These are phyloP conservation scores for Aspergillus sp. DNA, from an alignment of 2,329 filamentous ascomycete species.

Conservation along the genomic window DNA sequence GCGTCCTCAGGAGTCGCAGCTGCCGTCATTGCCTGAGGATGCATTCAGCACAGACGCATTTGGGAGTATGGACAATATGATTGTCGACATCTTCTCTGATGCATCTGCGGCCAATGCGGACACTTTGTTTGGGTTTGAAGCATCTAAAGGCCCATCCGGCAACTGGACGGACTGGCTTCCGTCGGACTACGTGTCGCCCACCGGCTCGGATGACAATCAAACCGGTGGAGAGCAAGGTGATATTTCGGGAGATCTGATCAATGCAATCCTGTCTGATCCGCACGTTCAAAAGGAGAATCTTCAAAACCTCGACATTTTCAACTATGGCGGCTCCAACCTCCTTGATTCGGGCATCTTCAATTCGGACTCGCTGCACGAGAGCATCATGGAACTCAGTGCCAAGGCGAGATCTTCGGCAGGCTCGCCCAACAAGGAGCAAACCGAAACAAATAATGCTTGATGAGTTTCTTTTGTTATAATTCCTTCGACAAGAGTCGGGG, in stretches of 20 bases:
- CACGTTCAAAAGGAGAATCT: constrained; percentile 27
- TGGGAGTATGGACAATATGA: constrained; percentile 32
- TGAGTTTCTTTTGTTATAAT: constrained; percentile 16
- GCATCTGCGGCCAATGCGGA: constrained; percentile 22
- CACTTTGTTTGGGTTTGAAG: constrained; percentile 27
- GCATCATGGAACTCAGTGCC: constrained; percentile 19
- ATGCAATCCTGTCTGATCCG: constrained; percentile 34
- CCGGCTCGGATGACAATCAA: constrained; percentile 24
- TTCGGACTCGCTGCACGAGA: constrained; percentile 29
- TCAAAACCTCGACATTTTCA: constrained; percentile 28
- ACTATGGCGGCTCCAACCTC: constrained; percentile 25
- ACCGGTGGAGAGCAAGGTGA: constrained; percentile 8
- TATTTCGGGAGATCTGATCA: constrained; percentile 32
- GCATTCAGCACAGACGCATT: constrained; percentile 26
- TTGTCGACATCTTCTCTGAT: constrained; percentile 38
- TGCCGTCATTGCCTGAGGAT: constrained; percentile 20
- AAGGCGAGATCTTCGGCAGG: constrained; percentile 19
- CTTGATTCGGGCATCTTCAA: constrained; percentile 39
- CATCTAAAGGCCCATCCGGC: constrained; percentile 19
- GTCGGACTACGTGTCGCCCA: constrained; percentile 32
- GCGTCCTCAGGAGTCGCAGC: constrained; percentile 15
- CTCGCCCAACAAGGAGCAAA: constrained; percentile 13
- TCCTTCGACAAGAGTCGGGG: constrained; percentile 1
- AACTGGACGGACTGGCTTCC: constrained; percentile 40
- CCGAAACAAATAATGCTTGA: constrained; percentile 14